Evolutionary conservation across 148 eudicot genomes (phyloP).

Genomic region (Rhododendron williamsianum): DNA sequence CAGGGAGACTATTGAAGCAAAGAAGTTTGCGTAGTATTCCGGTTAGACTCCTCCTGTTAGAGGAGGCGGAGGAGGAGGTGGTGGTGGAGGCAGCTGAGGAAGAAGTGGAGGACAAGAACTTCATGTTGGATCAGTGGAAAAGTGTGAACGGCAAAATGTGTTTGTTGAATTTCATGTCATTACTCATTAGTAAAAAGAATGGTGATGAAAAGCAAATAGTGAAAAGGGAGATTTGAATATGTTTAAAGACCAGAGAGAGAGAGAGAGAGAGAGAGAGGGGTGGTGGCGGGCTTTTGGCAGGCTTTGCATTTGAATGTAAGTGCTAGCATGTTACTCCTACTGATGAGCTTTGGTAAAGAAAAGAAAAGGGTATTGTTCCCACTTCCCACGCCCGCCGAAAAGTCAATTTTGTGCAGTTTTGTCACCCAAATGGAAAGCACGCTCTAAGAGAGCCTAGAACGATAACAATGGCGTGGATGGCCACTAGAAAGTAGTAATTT

Average conservation of each 20-base stretch:
- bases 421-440: neutral
- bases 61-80: neutral
- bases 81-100: constrained; percentile 7
- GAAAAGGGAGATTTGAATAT: constrained; percentile 8
- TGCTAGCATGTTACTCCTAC: neutral
- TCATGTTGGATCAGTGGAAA: constrained; percentile 7
- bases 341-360: neutral
- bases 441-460: neutral
- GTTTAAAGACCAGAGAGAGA: neutral
- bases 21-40: constrained; percentile 46
- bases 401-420: neutral
- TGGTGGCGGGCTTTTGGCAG: constrained; percentile 22
- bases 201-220: neutral
- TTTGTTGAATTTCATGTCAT: neutral
- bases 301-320: constrained; percentile 15
- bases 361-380: constrained; percentile 8
- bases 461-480: neutral
- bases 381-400: constrained; percentile 8
- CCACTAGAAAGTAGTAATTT: too few species aligned
- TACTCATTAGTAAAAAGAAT: neutral
- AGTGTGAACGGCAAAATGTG: neutral
- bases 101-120: constrained; percentile 3
- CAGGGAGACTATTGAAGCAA: constrained; percentile 42
- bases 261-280: neutral
- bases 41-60: constrained; percentile 20